Percentiles rank a stretch among this genome's conserved stretches.
Conservation (phyloP, 2,329 filamentous ascomycete genomes). For the Phaeosphaeriaceae sp. region DNA sequence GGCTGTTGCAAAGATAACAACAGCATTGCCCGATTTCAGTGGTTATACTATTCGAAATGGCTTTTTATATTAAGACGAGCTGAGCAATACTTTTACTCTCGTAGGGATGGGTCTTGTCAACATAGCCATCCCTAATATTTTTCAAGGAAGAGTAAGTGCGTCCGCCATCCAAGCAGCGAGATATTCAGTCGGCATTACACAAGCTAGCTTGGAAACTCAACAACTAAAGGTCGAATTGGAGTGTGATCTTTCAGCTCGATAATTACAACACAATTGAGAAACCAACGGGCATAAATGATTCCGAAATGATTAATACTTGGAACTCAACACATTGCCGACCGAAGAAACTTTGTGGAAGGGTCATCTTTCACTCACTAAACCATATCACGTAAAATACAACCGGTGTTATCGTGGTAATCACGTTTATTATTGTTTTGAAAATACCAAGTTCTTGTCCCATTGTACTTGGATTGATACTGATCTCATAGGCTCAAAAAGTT, state of each 20-base stretch:
- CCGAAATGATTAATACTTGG: not conserved
- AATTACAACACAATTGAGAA: slow-evolving; percentile 6
- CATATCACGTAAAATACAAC: not conserved
- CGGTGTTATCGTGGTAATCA: not conserved
- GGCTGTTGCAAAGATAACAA: not conserved
- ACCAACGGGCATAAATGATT: not conserved
- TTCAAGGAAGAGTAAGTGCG: no score
- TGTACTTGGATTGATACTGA: not conserved
- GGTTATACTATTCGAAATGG: not conserved
- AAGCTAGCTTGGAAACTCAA: not conserved
- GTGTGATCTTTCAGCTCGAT: slow-evolving; percentile 1
- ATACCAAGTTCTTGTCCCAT: not conserved
- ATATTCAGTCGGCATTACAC: not conserved
- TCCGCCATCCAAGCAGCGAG: no score
- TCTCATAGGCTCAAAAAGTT: not conserved
- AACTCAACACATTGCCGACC: not conserved
- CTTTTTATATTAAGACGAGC: no score
- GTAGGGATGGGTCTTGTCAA: no score
- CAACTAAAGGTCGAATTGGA: slow-evolving; percentile 5
- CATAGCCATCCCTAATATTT: no score
- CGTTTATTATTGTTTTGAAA: not conserved
- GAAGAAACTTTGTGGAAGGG: slow-evolving; percentile 1
- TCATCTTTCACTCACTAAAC: slow-evolving; percentile 1
- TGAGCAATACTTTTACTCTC: no score
- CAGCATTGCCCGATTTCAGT: not conserved